Percentiles rank a stretch among this genome's conserved stretches.
Evolutionary conservation across 2,329 filamentous ascomycete genomes (phyloP).

Genomic region (Xylariaceae sp.): DNA sequence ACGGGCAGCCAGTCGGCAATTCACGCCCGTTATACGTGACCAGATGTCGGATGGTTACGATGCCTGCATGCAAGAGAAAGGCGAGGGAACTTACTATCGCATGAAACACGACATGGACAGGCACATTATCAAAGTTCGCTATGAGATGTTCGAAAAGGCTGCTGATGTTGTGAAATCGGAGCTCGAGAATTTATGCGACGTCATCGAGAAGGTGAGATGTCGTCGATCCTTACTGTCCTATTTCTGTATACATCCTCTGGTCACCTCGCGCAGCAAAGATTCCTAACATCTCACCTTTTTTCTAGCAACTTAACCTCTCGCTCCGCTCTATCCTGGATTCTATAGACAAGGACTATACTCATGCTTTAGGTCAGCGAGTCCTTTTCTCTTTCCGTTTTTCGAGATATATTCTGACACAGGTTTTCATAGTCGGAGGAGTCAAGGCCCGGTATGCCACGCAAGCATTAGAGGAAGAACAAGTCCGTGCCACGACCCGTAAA

Average conservation of each 20-base stretch:
- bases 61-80: conserved; percentile 39
- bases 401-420: neutral
- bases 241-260: too few species aligned
- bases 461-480: neutral
- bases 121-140: conserved; percentile 38
- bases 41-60: conserved; percentile 45
- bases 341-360: neutral
- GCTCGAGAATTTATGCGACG: conserved; percentile 27
- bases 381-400: neutral
- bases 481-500: neutral
- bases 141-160: conserved; percentile 46
- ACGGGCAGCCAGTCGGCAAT: conserved; percentile 49
- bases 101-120: conserved; percentile 48
- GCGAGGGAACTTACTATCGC: conserved; percentile 41
- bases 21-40: conserved; percentile 42
- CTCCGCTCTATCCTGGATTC: neutral
- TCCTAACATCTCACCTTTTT: neutral
- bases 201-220: too few species aligned
- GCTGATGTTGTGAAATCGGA: conserved; percentile 36
- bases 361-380: neutral
- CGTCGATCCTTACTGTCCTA: too few species aligned
- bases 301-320: neutral
- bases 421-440: neutral
- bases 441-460: neutral
- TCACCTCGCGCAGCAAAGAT: neutral